Conservation (phyloP, 1,284 basidiomycete genomes). For the Rhodotorula mucilaginosa region DNA sequence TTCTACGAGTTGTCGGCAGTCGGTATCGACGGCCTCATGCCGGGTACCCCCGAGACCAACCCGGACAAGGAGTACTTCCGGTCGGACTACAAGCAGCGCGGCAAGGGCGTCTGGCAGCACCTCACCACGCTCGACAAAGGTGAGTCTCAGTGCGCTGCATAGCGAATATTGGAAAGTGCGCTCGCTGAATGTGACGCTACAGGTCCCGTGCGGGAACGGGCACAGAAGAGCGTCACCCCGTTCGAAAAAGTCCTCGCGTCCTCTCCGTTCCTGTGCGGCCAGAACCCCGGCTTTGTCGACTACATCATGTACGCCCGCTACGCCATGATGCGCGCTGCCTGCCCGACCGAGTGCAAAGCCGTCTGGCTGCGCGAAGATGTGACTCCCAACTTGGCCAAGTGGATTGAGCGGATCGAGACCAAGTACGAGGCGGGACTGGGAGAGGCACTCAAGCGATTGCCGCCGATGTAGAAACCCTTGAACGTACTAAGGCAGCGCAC, state of each 20-base stretch:
- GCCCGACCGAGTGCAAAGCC: slow-evolving; percentile 9
- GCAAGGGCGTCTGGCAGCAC: slow-evolving; percentile 15
- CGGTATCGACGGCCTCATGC: slow-evolving; percentile 9
- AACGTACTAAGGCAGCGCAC: too few relatives aligned
- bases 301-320: slow-evolving; percentile 25
- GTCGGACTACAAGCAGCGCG: slow-evolving; percentile 22
- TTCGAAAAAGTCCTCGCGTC: slow-evolving; percentile 14
- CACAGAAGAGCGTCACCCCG: slow-evolving; percentile 9
- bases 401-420: slow-evolving; percentile 19
- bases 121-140: slow-evolving; percentile 11
- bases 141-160: not conserved
- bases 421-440: not conserved
- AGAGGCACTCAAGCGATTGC: not conserved
- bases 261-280: slow-evolving; percentile 12
- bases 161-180: too few relatives aligned
- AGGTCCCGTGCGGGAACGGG: slow-evolving; percentile 1
- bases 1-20: slow-evolving; percentile 19
- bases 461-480: not conserved
- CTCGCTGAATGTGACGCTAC: too few relatives aligned
- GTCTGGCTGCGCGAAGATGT: slow-evolving; percentile 14
- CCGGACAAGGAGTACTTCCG: slow-evolving; percentile 16
- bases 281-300: slow-evolving; percentile 26
- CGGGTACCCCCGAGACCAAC: not conserved
- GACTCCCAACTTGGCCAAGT: slow-evolving; percentile 5
- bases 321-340: slow-evolving; percentile 27